Evolutionary conservation across 2,329 filamentous ascomycete species (phyloP), one percentile per base, ranked within the genome.

Genomic region (Polychaeton citri): DNA sequence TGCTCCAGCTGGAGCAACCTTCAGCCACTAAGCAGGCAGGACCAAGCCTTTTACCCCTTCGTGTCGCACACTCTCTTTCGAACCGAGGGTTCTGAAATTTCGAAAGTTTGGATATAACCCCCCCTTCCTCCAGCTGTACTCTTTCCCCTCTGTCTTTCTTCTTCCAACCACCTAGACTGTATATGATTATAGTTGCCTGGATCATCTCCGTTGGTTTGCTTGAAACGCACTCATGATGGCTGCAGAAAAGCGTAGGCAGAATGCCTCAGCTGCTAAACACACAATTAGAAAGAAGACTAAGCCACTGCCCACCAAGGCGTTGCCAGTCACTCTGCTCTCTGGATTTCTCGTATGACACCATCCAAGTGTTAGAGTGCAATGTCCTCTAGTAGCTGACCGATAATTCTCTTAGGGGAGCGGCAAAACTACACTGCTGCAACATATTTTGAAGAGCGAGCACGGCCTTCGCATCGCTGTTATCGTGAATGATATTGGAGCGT

Each of bases 381-480:
- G n/a, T n/a, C n/a, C n/a, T n/a, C n/a, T n/a, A n/a, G n/a, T n/a
- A n/a, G n/a, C n/a, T n/a, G n/a, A n/a, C n/a, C n/a, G n/a, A n/a
- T n/a, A n/a, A n/a, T n/a, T n/a, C n/a, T n/a, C n/a, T n/a, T 38
- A 76, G 74, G 77, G 78, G 8, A 72, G 75, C 32, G 79, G 79
- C 1, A 83, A 83, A 52, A 82, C 79, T 0, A 82, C 79, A 0
- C 64, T 83, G 0, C 64, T 83, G 0, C 71, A 80, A 40, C 72
- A 81, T 40, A 79, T 83, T 34, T 68, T 83, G 4, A 70, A 70
- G 21, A 75, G 72, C 0, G 66, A 79, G 3, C 79, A 83, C 54
- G 75, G 77, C 1, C 63, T 82, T 6, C 67, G 70, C 1, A 80
- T 84, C 38, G 79, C 77, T 1, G 72, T 83, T 10, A 78, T 83